These are phyloP conservation scores for Panicum virgatum DNA, from an alignment of 202 grass and related monocot species.

Conservation along the genomic window DNA sequence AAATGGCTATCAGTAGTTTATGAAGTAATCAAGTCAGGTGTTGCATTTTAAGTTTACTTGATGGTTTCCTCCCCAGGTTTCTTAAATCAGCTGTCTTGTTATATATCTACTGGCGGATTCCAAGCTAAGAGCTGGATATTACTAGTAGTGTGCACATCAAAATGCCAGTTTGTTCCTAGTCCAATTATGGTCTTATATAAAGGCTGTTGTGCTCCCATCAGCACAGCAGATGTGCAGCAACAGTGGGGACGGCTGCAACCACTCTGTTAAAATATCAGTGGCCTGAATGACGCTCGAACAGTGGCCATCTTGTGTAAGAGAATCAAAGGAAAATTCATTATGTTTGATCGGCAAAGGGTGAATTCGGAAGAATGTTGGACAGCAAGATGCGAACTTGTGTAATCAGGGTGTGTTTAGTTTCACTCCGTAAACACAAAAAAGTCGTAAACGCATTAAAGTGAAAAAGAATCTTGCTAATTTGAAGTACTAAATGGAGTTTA, in stretches of 20 bases:
- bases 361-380: background rate
- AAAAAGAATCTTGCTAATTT: too few relatives aligned
- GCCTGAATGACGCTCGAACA: background rate
- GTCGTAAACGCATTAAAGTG: too few relatives aligned
- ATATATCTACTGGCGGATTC: background rate
- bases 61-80: background rate
- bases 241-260: slow-evolving; percentile 3
- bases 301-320: background rate
- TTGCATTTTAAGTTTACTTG: background rate
- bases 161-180: background rate
- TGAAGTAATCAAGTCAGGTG: background rate
- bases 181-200: background rate
- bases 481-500: too few relatives aligned
- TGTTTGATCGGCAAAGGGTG: background rate
- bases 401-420: too few relatives aligned
- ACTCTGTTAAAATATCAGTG: background rate
- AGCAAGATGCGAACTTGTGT: background rate
- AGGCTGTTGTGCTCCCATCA: slow-evolving; percentile 11
- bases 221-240: slow-evolving; percentile 11
- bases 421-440: too few relatives aligned
- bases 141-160: background rate
- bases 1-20: background rate
- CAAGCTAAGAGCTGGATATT: background rate
- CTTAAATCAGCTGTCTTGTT: background rate
- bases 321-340: background rate